These are phyloP conservation scores for Byssothecium circinans DNA, from an alignment of 2,329 filamentous ascomycete genomes.

Conservation along the genomic window DNA sequence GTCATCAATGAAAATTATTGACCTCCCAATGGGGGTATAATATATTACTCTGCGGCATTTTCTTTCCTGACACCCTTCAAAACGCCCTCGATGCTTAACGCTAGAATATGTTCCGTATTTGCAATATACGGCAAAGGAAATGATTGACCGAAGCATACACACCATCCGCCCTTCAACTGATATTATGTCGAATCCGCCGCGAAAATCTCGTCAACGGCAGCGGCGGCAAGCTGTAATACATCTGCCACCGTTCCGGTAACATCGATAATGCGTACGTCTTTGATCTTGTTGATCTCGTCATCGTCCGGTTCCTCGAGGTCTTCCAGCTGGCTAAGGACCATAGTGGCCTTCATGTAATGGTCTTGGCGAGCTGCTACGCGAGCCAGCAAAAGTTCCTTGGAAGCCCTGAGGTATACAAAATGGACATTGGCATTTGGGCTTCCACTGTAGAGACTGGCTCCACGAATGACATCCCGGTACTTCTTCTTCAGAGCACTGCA, in stretches of 20 bases:
- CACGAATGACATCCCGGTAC: slow-evolving; percentile 74
- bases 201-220: slow-evolving; percentile 44
- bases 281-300: slow-evolving; percentile 59
- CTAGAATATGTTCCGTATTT: slow-evolving; percentile 8
- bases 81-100: slow-evolving; percentile 19
- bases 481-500: slow-evolving; percentile 96
- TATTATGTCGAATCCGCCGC: slow-evolving; percentile 7
- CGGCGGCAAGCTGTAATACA: slow-evolving; percentile 45
- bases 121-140: slow-evolving; percentile 1
- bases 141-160: too few species aligned
- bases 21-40: slow-evolving; percentile 20
- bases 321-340: slow-evolving; percentile 91
- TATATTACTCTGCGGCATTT: slow-evolving; percentile 27
- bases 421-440: slow-evolving; percentile 61
- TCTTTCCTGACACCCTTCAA: slow-evolving; percentile 1
- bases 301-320: slow-evolving; percentile 78
- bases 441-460: slow-evolving; percentile 52
- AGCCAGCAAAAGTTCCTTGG: slow-evolving; percentile 72
- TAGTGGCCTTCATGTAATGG: slow-evolving; percentile 94
- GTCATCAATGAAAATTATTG: not conserved
- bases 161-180: not conserved
- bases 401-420: slow-evolving; percentile 87
- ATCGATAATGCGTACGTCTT: slow-evolving; percentile 51
- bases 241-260: slow-evolving; percentile 46
- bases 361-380: slow-evolving; percentile 74